These are phyloP conservation scores for Trametes elegans DNA, from an alignment of 768 basidiomycete species.

Conservation along the genomic window DNA sequence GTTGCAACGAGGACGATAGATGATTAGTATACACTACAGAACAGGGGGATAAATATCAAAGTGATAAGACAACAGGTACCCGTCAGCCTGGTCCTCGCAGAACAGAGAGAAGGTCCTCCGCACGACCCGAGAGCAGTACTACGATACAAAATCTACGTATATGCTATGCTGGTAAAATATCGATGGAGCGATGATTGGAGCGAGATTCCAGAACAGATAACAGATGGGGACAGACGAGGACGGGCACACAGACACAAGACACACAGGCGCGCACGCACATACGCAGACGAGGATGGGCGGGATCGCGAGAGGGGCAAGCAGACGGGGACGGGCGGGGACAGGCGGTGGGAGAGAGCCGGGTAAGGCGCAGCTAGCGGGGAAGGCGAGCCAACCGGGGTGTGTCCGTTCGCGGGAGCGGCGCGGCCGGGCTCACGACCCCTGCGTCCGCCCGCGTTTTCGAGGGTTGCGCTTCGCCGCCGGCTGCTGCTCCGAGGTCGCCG, in stretches of 20 bases:
- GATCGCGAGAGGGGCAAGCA: background rate
- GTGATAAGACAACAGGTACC: constrained; percentile 32
- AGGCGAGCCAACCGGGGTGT: constrained; percentile 17
- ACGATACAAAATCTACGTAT: constrained; percentile 31
- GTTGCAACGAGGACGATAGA: constrained; percentile 1
- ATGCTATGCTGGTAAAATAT: constrained; percentile 31
- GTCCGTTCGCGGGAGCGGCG: background rate
- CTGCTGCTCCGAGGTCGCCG: constrained; percentile 42
- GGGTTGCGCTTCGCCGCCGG: constrained; percentile 48
- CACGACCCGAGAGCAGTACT: constrained; percentile 21
- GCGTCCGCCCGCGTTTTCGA: constrained; percentile 56
- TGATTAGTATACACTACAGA: constrained; percentile 26
- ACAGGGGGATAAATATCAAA: constrained; percentile 29
- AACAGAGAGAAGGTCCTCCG: constrained; percentile 18
- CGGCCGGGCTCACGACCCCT: constrained; percentile 32
- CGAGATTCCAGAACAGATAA: constrained; percentile 26
- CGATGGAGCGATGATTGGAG: constrained; percentile 26
- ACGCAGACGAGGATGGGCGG: background rate
- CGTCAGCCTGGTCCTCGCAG: constrained; percentile 25
- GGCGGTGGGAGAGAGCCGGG: background rate
- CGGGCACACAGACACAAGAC: constrained; percentile 21
- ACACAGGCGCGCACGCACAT: constrained; percentile 19
- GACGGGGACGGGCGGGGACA: background rate
- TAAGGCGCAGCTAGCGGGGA: constrained; percentile 2
- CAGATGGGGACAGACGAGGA: constrained; percentile 22